phyloP scores from a whole-genome alignment of 306 rosid genomes.

The Rosa lucieae region DNA sequence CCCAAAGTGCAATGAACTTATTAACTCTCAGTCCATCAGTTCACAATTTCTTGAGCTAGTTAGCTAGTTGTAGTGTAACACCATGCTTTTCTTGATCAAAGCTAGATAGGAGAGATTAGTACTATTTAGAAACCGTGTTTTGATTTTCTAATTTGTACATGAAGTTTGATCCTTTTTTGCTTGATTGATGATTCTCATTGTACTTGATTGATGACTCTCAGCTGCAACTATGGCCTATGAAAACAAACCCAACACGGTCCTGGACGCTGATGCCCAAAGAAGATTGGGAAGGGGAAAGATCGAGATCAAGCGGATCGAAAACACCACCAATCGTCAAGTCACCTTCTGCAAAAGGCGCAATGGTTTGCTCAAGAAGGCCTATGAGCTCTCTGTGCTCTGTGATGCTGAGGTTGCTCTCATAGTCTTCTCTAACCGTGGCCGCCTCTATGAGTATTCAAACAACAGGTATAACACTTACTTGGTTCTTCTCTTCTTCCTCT shows the following conservation, averaged over 20 bases:
- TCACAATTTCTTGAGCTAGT: constrained; percentile 30
- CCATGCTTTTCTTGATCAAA: neutral
- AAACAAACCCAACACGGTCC: constrained; percentile 42
- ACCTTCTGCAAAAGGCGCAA: constrained; percentile 95
- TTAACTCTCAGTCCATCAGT: neutral
- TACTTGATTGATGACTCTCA: constrained; percentile 22
- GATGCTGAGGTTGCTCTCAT: constrained; percentile 97
- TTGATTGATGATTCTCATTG: neutral
- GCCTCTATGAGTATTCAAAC: constrained; percentile 92
- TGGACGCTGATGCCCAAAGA: constrained; percentile 55
- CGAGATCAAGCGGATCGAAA: constrained; percentile 96
- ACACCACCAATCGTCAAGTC: constrained; percentile 98
- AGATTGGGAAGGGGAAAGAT: constrained; percentile 97
- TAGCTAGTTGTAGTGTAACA: neutral
- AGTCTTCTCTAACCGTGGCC: constrained; percentile 96
- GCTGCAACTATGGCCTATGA: constrained; percentile 59
- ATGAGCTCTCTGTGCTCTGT: constrained; percentile 96
- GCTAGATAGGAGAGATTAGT: neutral
- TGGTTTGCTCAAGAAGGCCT: constrained; percentile 90
- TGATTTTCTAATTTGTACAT: neutral
- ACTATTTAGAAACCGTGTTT: neutral
- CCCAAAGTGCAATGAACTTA: neutral
- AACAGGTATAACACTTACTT: constrained; percentile 59
- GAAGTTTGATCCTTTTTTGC: neutral
- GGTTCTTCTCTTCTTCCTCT: constrained; percentile 3